Evolutionary conservation across 164 flowering plant species (phyloP).

Genomic region (Aristolochia contorta): DNA sequence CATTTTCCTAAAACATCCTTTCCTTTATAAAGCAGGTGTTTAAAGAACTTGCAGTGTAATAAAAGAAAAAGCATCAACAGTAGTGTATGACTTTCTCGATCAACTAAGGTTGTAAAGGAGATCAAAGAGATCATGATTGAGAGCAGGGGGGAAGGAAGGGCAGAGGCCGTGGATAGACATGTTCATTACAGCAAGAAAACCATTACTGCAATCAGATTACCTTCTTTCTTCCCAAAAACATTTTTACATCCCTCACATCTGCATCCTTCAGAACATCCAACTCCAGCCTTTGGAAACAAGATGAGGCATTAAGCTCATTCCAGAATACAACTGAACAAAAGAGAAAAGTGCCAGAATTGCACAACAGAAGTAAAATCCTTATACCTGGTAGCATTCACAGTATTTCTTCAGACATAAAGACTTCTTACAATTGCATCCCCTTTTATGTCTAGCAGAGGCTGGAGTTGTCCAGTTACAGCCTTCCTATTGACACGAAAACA

Average conservation of each 20-base stretch:
- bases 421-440: slow-evolving; percentile 89
- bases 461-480: slow-evolving; percentile 33
- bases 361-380: neutral
- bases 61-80: no score
- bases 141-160: no score
- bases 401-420: slow-evolving; percentile 78
- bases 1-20: no score
- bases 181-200: no score
- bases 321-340: neutral
- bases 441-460: slow-evolving; percentile 66
- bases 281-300: slow-evolving; percentile 34
- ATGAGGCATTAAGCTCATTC: neutral
- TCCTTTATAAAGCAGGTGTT: no score
- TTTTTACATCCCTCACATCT: slow-evolving; percentile 32
- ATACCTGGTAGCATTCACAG: slow-evolving; percentile 86
- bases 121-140: no score
- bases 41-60: no score
- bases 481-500: slow-evolving; percentile 28
- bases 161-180: no score
- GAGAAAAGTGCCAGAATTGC: neutral
- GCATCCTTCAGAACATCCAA: slow-evolving; percentile 54
- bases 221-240: slow-evolving; percentile 50
- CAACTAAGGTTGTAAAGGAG: no score
- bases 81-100: no score
- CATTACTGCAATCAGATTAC: slow-evolving; percentile 18